These are phyloP conservation scores for Cystobasidium onofrii DNA, from an alignment of 768 basidiomycete species.

Conservation along the genomic window DNA sequence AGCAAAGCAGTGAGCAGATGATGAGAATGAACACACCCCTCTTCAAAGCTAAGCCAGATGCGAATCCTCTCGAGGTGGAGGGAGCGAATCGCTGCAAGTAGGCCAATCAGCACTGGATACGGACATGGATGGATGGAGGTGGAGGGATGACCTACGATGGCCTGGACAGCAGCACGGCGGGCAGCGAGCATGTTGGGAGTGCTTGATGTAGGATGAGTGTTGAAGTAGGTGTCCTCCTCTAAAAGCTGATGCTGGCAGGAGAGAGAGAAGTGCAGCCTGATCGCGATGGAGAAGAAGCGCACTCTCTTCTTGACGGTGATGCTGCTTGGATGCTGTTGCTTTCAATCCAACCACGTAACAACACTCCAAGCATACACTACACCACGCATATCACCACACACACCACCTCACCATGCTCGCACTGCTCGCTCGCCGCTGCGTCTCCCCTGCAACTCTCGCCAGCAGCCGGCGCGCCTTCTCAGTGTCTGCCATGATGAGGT, in stretches of 20 bases:
- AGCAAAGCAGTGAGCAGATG: not conserved
- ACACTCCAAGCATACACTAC: not conserved
- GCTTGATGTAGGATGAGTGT: not conserved
- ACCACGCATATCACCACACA: not conserved
- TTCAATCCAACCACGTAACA: not conserved
- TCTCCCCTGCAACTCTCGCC: not conserved
- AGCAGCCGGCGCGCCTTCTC: not conserved
- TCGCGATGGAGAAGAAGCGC: not conserved
- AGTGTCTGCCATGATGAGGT: slow-evolving; percentile 4
- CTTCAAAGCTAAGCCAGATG: not conserved
- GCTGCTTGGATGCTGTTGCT: not conserved
- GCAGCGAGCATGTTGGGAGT: slow-evolving; percentile 25
- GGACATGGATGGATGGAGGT: not conserved
- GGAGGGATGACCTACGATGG: not conserved
- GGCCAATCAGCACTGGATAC: not conserved
- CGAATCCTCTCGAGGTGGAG: not conserved
- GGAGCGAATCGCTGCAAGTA: not conserved
- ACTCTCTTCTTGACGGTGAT: not conserved
- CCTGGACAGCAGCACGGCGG: slow-evolving; percentile 4
- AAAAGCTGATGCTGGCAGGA: too few relatives aligned
- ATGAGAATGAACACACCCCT: slow-evolving; percentile 6
- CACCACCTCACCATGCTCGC: slow-evolving; percentile 21
- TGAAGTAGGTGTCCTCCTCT: not conserved
- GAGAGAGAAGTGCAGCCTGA: not conserved
- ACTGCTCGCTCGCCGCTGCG: not conserved